These are phyloP conservation scores for Beta vulgaris DNA, from an alignment of 148 eudicot species.

Conservation along the genomic window DNA sequence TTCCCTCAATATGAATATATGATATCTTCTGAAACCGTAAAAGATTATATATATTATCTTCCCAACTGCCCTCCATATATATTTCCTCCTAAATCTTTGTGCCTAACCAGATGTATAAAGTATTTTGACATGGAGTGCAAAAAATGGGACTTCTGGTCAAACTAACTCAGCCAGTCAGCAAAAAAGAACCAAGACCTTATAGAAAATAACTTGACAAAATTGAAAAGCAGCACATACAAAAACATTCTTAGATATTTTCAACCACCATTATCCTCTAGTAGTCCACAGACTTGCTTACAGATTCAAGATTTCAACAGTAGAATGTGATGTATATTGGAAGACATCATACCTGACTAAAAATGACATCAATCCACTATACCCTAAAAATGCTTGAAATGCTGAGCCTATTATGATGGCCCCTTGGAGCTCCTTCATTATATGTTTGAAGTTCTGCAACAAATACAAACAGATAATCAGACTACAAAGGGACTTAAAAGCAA, in stretches of 20 bases:
- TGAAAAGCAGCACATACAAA: background rate
- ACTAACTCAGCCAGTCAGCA: too few species aligned
- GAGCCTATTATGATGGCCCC: conserved; percentile 92
- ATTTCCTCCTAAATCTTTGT: too few species aligned
- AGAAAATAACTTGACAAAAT: too few species aligned
- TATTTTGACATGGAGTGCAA: too few species aligned
- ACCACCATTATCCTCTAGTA: background rate
- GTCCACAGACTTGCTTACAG: background rate
- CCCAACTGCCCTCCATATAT: too few species aligned
- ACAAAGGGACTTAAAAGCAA: background rate
- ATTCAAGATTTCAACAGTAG: background rate
- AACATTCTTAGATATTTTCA: background rate
- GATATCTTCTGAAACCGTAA: too few species aligned
- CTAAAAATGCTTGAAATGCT: conserved; percentile 78
- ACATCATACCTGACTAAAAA: conserved; percentile 58
- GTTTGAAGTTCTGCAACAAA: conserved; percentile 75
- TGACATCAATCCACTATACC: conserved; percentile 91
- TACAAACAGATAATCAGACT: conserved; percentile 8
- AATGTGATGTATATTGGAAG: background rate
- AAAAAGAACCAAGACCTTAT: too few species aligned
- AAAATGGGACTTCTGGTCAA: too few species aligned
- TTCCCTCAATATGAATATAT: too few species aligned
- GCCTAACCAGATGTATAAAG: too few species aligned
- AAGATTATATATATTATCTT: too few species aligned
- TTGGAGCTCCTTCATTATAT: conserved; percentile 91